phyloP scores from a whole-genome alignment of 108 stramenopile genomes.

The Nannochloropsis salina region DNA sequence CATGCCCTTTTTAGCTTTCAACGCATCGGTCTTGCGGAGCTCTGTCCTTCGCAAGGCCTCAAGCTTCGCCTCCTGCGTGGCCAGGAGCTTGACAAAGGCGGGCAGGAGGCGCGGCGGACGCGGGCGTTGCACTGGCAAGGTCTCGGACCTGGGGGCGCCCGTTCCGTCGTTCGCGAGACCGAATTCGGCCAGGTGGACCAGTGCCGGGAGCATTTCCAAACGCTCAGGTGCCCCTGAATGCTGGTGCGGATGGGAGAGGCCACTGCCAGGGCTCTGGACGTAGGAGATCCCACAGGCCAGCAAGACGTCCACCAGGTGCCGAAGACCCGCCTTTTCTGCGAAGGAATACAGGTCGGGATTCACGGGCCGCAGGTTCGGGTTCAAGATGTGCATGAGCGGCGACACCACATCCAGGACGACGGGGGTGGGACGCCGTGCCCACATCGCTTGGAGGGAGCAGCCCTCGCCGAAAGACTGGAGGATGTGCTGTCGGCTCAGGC shows the following conservation, averaged over 20 bases:
- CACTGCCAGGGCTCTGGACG: neutral
- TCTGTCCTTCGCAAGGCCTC: constrained; percentile 31
- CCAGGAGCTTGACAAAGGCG: constrained; percentile 28
- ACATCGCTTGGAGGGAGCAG: constrained; percentile 21
- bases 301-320: constrained; percentile 30
- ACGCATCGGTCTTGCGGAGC: neutral
- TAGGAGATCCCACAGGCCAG: constrained; percentile 37
- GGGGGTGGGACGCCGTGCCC: neutral
- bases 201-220: neutral
- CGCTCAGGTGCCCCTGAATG: neutral
- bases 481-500: constrained; percentile 26
- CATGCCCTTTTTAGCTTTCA: neutral
- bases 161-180: neutral
- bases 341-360: constrained; percentile 32
- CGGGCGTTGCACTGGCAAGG: neutral
- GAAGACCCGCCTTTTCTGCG: constrained; percentile 26
- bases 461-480: constrained; percentile 43
- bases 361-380: constrained; percentile 20
- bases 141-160: neutral
- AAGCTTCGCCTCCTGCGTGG: constrained; percentile 42
- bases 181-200: neutral
- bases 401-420: constrained; percentile 39
- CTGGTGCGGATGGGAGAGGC: neutral
- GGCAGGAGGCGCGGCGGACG: constrained; percentile 21
- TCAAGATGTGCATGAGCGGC: constrained; percentile 35